These are phyloP conservation scores for Pythium plurisporium DNA, from an alignment of 352 stramenopile genomes.

Conservation along the genomic window DNA sequence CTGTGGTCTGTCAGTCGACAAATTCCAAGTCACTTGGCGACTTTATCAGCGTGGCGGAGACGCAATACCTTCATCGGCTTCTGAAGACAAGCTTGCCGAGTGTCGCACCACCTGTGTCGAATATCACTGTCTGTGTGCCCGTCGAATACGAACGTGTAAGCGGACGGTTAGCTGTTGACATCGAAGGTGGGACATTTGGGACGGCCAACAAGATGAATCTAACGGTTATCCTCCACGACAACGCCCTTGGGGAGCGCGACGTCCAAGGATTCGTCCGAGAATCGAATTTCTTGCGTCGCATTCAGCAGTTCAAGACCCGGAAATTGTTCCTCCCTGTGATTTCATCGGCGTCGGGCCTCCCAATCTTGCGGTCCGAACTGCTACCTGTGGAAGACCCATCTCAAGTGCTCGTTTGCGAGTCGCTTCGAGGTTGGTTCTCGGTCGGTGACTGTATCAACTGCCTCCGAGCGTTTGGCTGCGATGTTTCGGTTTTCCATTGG, in stretches of 20 bases:
- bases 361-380: conserved; percentile 2
- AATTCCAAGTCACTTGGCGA: not conserved
- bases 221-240: not conserved
- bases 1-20: not conserved
- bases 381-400: not conserved
- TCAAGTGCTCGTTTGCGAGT: conserved; percentile 29
- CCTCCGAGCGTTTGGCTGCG: not conserved
- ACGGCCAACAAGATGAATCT: not conserved
- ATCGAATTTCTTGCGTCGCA: conserved; percentile 5
- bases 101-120: not conserved
- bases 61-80: not conserved
- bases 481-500: conserved; percentile 20
- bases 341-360: not conserved
- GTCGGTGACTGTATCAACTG: conserved; percentile 23
- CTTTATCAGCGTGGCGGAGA: not conserved
- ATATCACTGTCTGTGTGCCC: conserved; percentile 5
- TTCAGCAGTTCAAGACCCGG: conserved; percentile 13
- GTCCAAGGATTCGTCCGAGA: not conserved
- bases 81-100: conserved; percentile 13
- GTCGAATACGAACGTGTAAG: not conserved
- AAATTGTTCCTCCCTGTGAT: conserved; percentile 20
- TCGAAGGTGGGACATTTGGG: not conserved
- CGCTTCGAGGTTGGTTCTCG: conserved; percentile 25
- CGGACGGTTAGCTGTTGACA: not conserved
- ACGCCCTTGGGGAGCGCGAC: no score